These are phyloP conservation scores for Gossypium herbaceum DNA, from an alignment of 345 rosid genomes.

Conservation along the genomic window DNA sequence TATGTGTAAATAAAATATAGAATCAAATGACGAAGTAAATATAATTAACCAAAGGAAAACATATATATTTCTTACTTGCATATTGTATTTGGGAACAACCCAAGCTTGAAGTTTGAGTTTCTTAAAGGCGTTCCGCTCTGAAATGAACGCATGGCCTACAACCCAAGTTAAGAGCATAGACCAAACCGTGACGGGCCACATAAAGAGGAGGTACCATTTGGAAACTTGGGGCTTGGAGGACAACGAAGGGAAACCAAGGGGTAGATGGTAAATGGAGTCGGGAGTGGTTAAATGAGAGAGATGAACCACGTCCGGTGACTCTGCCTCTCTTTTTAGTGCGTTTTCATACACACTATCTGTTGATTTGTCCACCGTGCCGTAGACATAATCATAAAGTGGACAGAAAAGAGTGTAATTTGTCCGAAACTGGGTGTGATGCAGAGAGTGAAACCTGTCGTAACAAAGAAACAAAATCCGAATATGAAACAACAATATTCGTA, in stretches of 20 bases:
- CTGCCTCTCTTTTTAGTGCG: slow-evolving; percentile 24
- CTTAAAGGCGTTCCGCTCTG: slow-evolving; percentile 30
- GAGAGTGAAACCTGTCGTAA: slow-evolving; percentile 33
- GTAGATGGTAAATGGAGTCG: slow-evolving; percentile 41
- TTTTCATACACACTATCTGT: slow-evolving; percentile 22
- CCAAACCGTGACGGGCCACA: slow-evolving; percentile 37
- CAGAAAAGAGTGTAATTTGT: slow-evolving; percentile 49
- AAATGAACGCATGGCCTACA: slow-evolving; percentile 23
- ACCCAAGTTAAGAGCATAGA: slow-evolving; percentile 23
- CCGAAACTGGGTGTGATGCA: slow-evolving; percentile 50
- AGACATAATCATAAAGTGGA: slow-evolving; percentile 48
- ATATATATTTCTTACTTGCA: slow-evolving; percentile 26
- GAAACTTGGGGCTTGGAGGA: slow-evolving; percentile 34
- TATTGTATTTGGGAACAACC: slow-evolving; percentile 39
- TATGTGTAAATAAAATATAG: background rate
- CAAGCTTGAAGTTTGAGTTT: slow-evolving; percentile 38
- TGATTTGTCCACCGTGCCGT: slow-evolving; percentile 33
- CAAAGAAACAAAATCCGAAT: background rate
- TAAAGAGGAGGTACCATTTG: slow-evolving; percentile 19
- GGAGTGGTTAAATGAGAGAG: slow-evolving; percentile 41
- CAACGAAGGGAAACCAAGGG: slow-evolving; percentile 38
- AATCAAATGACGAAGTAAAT: background rate
- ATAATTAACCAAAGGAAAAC: background rate
- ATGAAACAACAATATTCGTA: background rate
- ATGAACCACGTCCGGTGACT: slow-evolving; percentile 32